Evolutionary conservation across 2,329 filamentous ascomycete genomes (phyloP).

Genomic region (Aspergillus sp.): DNA sequence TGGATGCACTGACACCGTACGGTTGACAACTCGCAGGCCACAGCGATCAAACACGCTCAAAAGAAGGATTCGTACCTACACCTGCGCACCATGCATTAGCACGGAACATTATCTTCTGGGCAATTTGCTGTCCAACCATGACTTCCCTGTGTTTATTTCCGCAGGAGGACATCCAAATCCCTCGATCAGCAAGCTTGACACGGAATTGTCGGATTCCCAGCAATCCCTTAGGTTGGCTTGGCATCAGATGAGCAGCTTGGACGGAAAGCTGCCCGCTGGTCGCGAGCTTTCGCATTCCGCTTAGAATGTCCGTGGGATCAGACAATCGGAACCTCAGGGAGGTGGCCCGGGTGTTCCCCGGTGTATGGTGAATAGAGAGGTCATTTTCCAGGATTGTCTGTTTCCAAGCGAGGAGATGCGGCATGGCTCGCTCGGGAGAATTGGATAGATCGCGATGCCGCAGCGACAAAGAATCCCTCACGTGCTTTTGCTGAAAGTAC

Average conservation of each 20-base stretch:
- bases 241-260: slow-evolving; percentile 18
- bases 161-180: not conserved
- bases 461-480: not conserved
- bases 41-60: not conserved
- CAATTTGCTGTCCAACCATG: not conserved
- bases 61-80: not conserved
- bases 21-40: too few species aligned
- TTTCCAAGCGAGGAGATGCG: not conserved
- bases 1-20: too few species aligned
- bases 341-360: not conserved
- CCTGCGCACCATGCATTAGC: slow-evolving; percentile 1
- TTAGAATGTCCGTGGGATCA: not conserved
- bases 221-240: slow-evolving; percentile 18
- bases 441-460: not conserved
- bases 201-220: slow-evolving; percentile 18
- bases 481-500: not conserved
- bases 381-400: not conserved
- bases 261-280: not conserved
- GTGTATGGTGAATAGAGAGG: too few species aligned
- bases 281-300: slow-evolving; percentile 1
- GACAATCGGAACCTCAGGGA: not conserved
- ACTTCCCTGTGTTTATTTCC: not conserved
- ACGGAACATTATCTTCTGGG: slow-evolving; percentile 5
- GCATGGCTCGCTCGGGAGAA: not conserved
- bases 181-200: not conserved